These are phyloP conservation scores for Pseudofabraea citricarpa DNA, from an alignment of 2,329 filamentous ascomycete species.

Conservation along the genomic window DNA sequence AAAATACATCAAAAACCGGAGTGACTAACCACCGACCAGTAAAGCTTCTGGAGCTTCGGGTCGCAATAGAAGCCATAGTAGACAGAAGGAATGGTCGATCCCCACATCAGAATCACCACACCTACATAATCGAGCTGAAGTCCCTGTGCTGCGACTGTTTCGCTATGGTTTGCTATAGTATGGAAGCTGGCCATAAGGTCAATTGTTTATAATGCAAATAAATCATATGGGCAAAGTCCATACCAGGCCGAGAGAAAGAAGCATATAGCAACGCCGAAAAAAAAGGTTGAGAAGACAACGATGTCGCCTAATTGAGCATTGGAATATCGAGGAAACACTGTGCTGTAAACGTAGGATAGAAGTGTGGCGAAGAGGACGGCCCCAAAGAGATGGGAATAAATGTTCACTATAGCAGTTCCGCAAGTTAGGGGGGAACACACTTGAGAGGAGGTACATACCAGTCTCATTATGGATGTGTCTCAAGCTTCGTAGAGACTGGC, in stretches of 20 bases:
- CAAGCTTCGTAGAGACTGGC: slow-evolving; percentile 4
- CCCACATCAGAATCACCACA: slow-evolving; percentile 34
- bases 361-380: slow-evolving; percentile 28
- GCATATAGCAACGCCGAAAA: slow-evolving; percentile 33
- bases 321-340: slow-evolving; percentile 27
- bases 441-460: too few species aligned
- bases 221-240: too few species aligned
- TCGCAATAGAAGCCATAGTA: slow-evolving; percentile 39
- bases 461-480: slow-evolving; percentile 6
- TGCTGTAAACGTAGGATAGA: slow-evolving; percentile 24
- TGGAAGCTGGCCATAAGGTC: too few species aligned
- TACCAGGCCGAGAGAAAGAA: slow-evolving; percentile 33
- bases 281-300: slow-evolving; percentile 34
- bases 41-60: slow-evolving; percentile 24
- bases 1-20: too few species aligned
- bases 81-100: slow-evolving; percentile 33
- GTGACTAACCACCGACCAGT: slow-evolving; percentile 33
- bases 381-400: slow-evolving; percentile 40
- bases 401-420: too few species aligned
- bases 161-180: slow-evolving; percentile 34
- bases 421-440: too few species aligned
- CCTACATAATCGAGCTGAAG: slow-evolving; percentile 34
- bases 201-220: too few species aligned
- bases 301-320: slow-evolving; percentile 29
- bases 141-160: slow-evolving; percentile 28